Conservation (phyloP, 2,329 filamentous ascomycete genomes). For the Pseudogymnoascus sp. region DNA sequence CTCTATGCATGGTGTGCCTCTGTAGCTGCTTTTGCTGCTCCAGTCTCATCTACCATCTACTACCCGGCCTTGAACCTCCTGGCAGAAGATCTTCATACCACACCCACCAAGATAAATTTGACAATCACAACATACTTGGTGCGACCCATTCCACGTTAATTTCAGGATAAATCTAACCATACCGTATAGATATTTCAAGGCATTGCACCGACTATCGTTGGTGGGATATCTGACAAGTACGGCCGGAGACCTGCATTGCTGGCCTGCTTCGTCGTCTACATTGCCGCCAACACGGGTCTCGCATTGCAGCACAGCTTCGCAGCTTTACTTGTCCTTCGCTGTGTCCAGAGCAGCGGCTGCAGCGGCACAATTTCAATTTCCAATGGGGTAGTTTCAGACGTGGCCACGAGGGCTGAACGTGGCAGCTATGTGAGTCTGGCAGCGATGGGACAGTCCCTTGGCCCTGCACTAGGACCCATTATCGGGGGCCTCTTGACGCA, state of each 20-base stretch:
- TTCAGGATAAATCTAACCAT: conserved; percentile 15
- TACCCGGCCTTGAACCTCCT: conserved; percentile 23
- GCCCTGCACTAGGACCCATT: conserved; percentile 40
- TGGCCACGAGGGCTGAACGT: conserved; percentile 50
- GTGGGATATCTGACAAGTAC: conserved; percentile 45
- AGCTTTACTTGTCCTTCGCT: conserved; percentile 44
- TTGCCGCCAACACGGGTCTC: conserved; percentile 47
- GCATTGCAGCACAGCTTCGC: conserved; percentile 40
- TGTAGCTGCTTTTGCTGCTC: conserved; percentile 14
- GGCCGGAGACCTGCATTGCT: conserved; percentile 48
- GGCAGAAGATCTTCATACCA: conserved; percentile 18
- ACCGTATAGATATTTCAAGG: conserved; percentile 46
- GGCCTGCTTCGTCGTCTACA: conserved; percentile 43
- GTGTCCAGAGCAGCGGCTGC: conserved; percentile 50
- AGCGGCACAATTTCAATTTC: conserved; percentile 52
- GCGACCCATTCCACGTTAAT: neutral
- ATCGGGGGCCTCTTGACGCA: conserved; percentile 41
- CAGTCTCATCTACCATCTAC: conserved; percentile 20
- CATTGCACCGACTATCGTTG: conserved; percentile 49
- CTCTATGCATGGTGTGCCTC: conserved; percentile 10
- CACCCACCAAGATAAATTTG: conserved; percentile 22
- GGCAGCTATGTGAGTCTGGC: conserved; percentile 61
- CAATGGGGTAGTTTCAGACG: conserved; percentile 54
- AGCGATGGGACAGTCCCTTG: conserved; percentile 28
- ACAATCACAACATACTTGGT: conserved; percentile 26